Evolutionary conservation across 116 monocot genomes (phyloP).

Genomic region (Dioscorea cayenensis): DNA sequence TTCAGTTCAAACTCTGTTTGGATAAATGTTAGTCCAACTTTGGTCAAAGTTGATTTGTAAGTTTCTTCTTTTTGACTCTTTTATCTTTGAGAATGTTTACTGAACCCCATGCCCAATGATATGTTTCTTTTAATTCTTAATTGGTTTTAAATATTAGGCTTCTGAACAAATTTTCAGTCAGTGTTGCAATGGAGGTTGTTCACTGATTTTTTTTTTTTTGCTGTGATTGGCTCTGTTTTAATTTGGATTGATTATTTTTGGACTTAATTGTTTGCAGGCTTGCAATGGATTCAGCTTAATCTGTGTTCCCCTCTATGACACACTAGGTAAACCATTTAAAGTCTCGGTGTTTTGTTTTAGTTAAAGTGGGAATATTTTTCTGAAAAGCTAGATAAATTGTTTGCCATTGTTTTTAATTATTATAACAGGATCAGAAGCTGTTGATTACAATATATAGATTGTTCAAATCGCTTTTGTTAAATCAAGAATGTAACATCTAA

Average conservation of each 20-base stretch:
- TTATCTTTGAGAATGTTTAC: too few relatives aligned
- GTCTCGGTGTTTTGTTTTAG: not conserved
- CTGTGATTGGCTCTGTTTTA: not conserved
- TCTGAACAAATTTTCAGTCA: conserved; percentile 35
- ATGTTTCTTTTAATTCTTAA: too few relatives aligned
- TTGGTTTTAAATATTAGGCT: too few relatives aligned
- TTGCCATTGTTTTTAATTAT: not conserved
- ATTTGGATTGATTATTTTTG: not conserved
- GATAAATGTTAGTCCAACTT: too few relatives aligned
- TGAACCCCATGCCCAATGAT: too few relatives aligned
- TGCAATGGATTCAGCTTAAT: conserved; percentile 83
- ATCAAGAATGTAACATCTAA: not conserved
- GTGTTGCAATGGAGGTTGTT: conserved; percentile 2
- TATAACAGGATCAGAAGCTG: conserved; percentile 55
- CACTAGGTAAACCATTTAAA: conserved; percentile 55
- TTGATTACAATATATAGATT: conserved; percentile 76
- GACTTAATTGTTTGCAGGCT: conserved; percentile 46
- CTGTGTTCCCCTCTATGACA: conserved; percentile 93
- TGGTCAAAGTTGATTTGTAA: too few relatives aligned
- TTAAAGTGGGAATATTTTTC: too few relatives aligned
- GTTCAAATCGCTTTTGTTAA: conserved; percentile 64
- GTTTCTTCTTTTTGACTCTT: too few relatives aligned
- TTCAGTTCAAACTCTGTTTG: too few relatives aligned
- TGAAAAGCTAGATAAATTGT: not conserved
- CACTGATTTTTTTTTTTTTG: not conserved